phyloP scores from a whole-genome alignment of 108 stramenopile species.

The Cyclotella sp. region DNA sequence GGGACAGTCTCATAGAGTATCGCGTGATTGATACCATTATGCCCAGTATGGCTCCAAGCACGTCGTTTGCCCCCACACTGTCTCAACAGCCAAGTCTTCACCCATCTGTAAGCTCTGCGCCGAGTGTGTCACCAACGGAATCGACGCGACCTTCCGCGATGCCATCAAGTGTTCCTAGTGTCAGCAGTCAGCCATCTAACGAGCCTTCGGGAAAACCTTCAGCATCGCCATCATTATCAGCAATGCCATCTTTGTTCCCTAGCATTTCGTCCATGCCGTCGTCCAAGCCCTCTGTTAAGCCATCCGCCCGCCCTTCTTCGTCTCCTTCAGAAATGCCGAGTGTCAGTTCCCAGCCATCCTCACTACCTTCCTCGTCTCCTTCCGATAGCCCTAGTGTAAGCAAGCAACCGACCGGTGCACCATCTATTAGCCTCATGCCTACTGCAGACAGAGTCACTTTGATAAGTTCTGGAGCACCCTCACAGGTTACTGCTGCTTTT shows the following conservation, averaged over 20 bases:
- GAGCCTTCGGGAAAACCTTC: not conserved
- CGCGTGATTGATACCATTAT: conserved; percentile 17
- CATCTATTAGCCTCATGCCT: conserved; percentile 13
- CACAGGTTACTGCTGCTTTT: not conserved
- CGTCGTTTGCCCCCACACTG: not conserved
- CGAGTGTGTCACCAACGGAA: not conserved
- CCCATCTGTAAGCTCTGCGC: not conserved
- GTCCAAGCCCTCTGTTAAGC: conserved; percentile 2
- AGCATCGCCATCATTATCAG: conserved; percentile 4
- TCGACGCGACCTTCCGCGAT: not conserved
- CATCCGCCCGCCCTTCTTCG: not conserved
- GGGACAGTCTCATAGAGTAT: conserved; percentile 17
- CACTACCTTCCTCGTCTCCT: not conserved
- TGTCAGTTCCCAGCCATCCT: not conserved
- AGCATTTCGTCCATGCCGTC: conserved; percentile 5
- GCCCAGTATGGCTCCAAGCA: conserved; percentile 13
- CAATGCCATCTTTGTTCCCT: conserved; percentile 12
- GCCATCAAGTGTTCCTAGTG: not conserved
- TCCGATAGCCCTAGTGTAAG: not conserved
- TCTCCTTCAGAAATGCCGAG: not conserved
- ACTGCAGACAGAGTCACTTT: not conserved
- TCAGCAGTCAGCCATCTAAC: not conserved
- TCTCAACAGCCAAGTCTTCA: conserved; percentile 1
- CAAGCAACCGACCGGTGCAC: not conserved
- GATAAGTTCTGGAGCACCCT: not conserved